phyloP scores from a whole-genome alignment of 768 basidiomycete genomes.

The Boletus reticulatus region DNA sequence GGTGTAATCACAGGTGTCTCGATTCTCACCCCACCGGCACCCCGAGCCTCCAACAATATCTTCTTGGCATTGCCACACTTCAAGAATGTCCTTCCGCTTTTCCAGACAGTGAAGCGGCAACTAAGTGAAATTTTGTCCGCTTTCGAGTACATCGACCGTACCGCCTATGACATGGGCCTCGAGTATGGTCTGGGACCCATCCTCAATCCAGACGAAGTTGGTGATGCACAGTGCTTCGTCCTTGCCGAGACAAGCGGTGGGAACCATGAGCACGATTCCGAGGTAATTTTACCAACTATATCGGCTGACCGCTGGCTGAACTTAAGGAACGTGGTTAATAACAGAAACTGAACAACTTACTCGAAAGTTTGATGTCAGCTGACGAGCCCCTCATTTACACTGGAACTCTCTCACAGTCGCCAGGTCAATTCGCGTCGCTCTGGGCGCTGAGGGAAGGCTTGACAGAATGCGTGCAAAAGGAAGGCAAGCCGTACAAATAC shows the following conservation, averaged over 20 bases:
- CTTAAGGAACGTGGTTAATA: not conserved
- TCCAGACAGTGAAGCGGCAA: conserved; percentile 73
- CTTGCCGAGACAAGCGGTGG: conserved; percentile 94
- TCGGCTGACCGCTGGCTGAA: conserved; percentile 14
- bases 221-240: conserved; percentile 84
- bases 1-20: conserved; percentile 95
- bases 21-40: conserved; percentile 83
- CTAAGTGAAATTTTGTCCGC: conserved; percentile 95
- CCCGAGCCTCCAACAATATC: conserved; percentile 85
- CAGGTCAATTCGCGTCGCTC: conserved; percentile 82
- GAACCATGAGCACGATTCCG: conserved; percentile 88
- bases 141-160: conserved; percentile 94
- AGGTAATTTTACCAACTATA: conserved; percentile 46
- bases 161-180: conserved; percentile 79
- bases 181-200: conserved; percentile 81
- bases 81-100: conserved; percentile 83
- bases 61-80: conserved; percentile 88
- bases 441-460: conserved; percentile 94
- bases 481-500: conserved; percentile 96
- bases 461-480: conserved; percentile 88
- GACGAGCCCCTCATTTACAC: conserved; percentile 80
- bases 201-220: conserved; percentile 68
- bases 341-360: conserved; percentile 84
- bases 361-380: conserved; percentile 73
- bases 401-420: conserved; percentile 89